These are phyloP conservation scores for Filobasidium uniguttulatum DNA, from an alignment of 1,284 basidiomycete genomes.

Conservation along the genomic window DNA sequence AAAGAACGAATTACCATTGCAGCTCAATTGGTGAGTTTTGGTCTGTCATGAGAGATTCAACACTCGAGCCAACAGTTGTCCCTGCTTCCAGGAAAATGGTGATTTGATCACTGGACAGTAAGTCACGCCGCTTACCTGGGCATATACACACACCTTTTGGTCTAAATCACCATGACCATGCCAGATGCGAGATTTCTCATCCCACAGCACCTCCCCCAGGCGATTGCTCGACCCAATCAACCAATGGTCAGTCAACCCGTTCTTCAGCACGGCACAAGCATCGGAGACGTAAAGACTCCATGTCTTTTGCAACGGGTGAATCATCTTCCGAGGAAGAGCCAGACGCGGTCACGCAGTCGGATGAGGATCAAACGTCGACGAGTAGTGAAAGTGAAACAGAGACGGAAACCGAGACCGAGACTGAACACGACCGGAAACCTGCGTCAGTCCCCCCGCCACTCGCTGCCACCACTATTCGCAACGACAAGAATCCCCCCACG, in stretches of 20 bases:
- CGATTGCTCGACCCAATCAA: constrained; percentile 16
- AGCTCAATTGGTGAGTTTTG: constrained; percentile 67
- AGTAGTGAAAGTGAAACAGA: neutral
- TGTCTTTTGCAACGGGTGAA: constrained; percentile 32
- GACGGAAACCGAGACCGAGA: neutral
- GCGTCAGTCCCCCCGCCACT: too few species aligned
- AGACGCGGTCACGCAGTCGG: constrained; percentile 2
- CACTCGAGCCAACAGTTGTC: constrained; percentile 7
- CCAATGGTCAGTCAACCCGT: constrained; percentile 14
- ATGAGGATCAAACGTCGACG: neutral
- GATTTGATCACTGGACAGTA: constrained; percentile 74
- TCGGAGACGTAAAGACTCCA: constrained; percentile 25
- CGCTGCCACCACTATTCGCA: too few species aligned
- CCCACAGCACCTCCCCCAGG: constrained; percentile 46
- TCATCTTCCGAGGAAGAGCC: constrained; percentile 13
- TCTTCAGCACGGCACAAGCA: constrained; percentile 25
- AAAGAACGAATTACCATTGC: constrained; percentile 77
- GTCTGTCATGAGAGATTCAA: constrained; percentile 4
- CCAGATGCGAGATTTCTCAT: constrained; percentile 72
- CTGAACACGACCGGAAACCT: neutral
- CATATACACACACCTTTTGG: too few species aligned
- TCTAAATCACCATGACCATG: neutral
- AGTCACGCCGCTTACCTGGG: neutral
- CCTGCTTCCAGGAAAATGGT: constrained; percentile 51
- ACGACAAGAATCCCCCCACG: too few species aligned